phyloP scores from a whole-genome alignment of 2,329 filamentous ascomycete genomes.

The Ophiostoma perfectum region DNA sequence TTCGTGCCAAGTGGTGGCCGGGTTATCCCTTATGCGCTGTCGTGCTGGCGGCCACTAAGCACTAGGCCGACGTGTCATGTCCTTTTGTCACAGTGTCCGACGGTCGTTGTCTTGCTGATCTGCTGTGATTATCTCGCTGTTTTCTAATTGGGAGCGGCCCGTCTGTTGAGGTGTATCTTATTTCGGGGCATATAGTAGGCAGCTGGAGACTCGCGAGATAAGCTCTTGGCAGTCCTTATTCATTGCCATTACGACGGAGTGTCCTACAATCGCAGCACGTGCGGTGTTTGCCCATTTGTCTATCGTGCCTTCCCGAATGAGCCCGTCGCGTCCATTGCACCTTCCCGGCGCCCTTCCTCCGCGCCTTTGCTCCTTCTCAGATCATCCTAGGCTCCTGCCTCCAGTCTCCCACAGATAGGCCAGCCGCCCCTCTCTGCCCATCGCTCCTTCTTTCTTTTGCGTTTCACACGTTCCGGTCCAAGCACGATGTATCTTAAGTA shows the following conservation, averaged over 20 bases:
- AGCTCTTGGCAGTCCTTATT: not conserved
- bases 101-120: not conserved
- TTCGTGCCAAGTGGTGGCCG: not conserved
- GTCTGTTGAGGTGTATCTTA: not conserved
- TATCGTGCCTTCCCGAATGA: slow-evolving; percentile 9
- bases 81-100: slow-evolving; percentile 6
- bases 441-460: not conserved
- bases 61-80: slow-evolving; percentile 4
- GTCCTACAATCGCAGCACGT: no score
- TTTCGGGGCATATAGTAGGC: not conserved
- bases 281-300: not conserved
- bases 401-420: not conserved
- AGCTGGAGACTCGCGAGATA: not conserved
- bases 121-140: not conserved
- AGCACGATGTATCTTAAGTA: no score
- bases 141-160: not conserved
- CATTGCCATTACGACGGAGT: not conserved
- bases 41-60: slow-evolving; percentile 1
- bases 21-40: not conserved
- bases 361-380: slow-evolving; percentile 1
- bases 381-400: slow-evolving; percentile 3
- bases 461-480: not conserved
- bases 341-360: not conserved
- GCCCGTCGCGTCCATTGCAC: not conserved
- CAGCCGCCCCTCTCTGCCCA: not conserved